phyloP scores from a whole-genome alignment of 352 stramenopile genomes.

The Globisporangium emineosum region DNA sequence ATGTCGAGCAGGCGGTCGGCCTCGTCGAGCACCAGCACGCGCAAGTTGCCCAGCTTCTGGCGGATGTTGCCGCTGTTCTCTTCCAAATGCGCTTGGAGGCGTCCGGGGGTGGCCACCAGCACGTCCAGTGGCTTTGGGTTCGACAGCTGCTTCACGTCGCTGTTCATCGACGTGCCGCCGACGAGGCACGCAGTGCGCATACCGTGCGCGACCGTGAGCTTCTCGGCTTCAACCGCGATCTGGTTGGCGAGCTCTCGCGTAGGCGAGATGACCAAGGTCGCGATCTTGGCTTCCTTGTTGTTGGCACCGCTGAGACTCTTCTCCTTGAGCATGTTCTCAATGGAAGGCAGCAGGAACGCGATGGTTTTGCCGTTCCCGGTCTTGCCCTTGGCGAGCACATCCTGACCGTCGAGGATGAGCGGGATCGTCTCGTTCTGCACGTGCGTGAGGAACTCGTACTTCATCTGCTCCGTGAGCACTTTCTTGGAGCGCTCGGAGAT shows the following conservation, averaged over 20 bases:
- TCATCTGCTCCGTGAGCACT: constrained; percentile 78
- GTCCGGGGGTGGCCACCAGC: constrained; percentile 94
- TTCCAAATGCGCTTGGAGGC: constrained; percentile 94
- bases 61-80: constrained; percentile 90
- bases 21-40: constrained; percentile 93
- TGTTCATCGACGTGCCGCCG: constrained; percentile 89
- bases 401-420: constrained; percentile 66
- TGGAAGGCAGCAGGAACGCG: constrained; percentile 75
- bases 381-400: constrained; percentile 92
- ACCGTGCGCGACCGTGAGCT: constrained; percentile 86
- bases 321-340: constrained; percentile 61
- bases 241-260: constrained; percentile 96
- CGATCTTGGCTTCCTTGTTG: constrained; percentile 13
- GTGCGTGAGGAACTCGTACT: constrained; percentile 87
- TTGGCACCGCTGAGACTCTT: background rate
- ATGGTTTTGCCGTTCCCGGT: constrained; percentile 91
- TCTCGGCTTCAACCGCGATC: constrained; percentile 88
- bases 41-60: constrained; percentile 37
- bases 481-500: constrained; percentile 59
- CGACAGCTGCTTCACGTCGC: constrained; percentile 43
- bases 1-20: constrained; percentile 96
- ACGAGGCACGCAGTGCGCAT: constrained; percentile 64
- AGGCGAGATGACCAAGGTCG: constrained; percentile 50
- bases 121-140: constrained; percentile 77
- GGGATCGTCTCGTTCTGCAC: constrained; percentile 89